Evolutionary conservation across 441 rosid genomes (phyloP).

Genomic region (Erodium moschatum): DNA sequence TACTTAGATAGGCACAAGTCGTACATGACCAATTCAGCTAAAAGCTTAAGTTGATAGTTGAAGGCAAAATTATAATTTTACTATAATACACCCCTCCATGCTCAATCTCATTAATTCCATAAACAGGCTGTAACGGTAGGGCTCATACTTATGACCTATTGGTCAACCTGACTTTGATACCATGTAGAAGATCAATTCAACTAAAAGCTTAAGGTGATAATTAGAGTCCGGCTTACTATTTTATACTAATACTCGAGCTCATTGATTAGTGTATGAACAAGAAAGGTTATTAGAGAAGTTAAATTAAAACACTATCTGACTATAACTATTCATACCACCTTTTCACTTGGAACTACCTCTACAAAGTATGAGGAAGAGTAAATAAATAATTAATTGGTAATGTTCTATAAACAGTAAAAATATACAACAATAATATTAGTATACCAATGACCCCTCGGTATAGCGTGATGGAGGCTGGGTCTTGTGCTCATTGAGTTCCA

Average conservation of each 20-base stretch:
- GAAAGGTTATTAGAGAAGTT: neutral
- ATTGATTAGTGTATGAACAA: neutral
- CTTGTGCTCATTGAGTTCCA: constrained; percentile 66
- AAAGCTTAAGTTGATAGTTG: neutral
- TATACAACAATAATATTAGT: constrained; percentile 7
- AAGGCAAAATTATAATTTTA: neutral
- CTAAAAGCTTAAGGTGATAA: neutral
- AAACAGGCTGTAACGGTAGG: neutral
- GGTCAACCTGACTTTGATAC: neutral
- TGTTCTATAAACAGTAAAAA: constrained; percentile 20
- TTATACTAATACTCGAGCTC: neutral
- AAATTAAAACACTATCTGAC: neutral
- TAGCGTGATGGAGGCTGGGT: constrained; percentile 83
- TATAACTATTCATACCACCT: neutral
- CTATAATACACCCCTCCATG: neutral
- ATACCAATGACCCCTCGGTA: constrained; percentile 90
- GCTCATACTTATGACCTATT: neutral
- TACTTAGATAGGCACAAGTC: too few species aligned
- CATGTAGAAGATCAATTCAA: neutral
- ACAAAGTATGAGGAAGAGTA: neutral
- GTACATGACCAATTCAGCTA: neutral
- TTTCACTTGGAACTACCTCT: neutral
- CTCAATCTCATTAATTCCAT: neutral
- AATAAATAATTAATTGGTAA: neutral
- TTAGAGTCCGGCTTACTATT: neutral